These are phyloP conservation scores for Fusarium sp. DNA, from an alignment of 2,329 filamentous ascomycete species.

Conservation along the genomic window DNA sequence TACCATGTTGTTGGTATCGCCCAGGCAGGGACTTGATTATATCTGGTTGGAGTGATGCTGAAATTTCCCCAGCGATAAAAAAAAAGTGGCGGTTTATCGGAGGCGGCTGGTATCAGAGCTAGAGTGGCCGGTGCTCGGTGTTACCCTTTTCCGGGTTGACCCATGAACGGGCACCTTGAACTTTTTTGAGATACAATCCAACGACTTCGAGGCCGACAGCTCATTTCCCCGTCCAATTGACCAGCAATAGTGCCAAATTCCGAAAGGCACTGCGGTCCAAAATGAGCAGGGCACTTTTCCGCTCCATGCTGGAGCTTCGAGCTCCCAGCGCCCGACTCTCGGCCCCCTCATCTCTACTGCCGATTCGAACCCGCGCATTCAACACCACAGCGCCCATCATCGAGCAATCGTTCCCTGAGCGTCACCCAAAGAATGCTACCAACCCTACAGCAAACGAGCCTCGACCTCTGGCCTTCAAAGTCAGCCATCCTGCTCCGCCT, in stretches of 20 bases:
- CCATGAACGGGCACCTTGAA: slow-evolving; percentile 34
- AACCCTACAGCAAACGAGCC: slow-evolving; percentile 51
- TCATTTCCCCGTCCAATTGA: slow-evolving; percentile 30
- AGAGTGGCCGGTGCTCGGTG: slow-evolving; percentile 47
- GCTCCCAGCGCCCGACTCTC: slow-evolving; percentile 51
- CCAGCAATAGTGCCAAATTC: slow-evolving; percentile 44
- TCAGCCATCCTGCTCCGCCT: slow-evolving; percentile 53
- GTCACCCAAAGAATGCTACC: slow-evolving; percentile 53
- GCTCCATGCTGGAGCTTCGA: slow-evolving; percentile 72
- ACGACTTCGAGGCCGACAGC: slow-evolving; percentile 36
- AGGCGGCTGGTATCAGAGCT: slow-evolving; percentile 22
- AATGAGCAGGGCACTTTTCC: slow-evolving; percentile 71
- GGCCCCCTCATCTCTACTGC: slow-evolving; percentile 43
- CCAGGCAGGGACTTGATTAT: slow-evolving; percentile 40
- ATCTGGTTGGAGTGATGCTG: slow-evolving; percentile 38
- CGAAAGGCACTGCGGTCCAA: slow-evolving; percentile 45
- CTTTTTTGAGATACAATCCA: slow-evolving; percentile 43
- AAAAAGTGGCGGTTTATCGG: slow-evolving; percentile 49
- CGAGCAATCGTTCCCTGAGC: slow-evolving; percentile 53
- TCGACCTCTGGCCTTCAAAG: slow-evolving; percentile 55
- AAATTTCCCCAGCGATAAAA: slow-evolving; percentile 47
- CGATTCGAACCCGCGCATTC: slow-evolving; percentile 47
- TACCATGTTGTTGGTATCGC: slow-evolving; percentile 52
- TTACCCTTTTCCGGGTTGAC: slow-evolving; percentile 50
- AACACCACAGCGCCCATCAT: slow-evolving; percentile 60